Evolutionary conservation across 176 grass and related monocot genomes (phyloP), one percentile per base, ranked within the genome.

Genomic region (Saccharum spontaneum): DNA sequence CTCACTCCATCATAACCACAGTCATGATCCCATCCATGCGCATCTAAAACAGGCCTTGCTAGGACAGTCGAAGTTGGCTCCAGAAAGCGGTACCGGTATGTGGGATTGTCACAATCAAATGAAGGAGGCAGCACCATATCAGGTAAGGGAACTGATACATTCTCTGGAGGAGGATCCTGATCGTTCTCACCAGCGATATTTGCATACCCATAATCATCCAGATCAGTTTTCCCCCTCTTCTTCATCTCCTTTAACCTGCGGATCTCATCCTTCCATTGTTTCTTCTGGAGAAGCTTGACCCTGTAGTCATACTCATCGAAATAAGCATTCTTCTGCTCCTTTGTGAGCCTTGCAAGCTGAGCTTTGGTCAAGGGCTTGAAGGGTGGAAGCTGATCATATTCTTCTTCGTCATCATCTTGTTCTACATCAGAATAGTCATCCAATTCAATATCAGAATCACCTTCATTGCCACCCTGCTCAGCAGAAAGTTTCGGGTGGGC

Each of bases 251-350:
- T 94, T 59, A 96, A 89, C 84, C 94, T 90, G 68, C 91, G 81
- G 40, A 99, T 76, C 84, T 96, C 94, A n/a, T 99, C 93, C 88
- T 93, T 99, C 97, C 94, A 91, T 73, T 99, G 97, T 77, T 96
- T 99, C 89, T 99, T 99, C 78, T 96, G 91, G 64, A 99, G 80
- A 85, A 99, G 90, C 60, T 99, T 99, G 62, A 96, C 94, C 39
- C 97, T 92, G 84, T 99, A 99, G 75, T 99, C 97, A 15, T 99
- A 99, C 79, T 99, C 97, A 61, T 99, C 94, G 82, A 99, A 96
- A 87, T 99, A 99, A 30, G 88, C 93, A 81, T 86, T 92, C 79
- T 86, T 92, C 89, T 99, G 94, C 30, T 96, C 91, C 63, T 94
- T 94, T 7, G 93, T 89, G 40, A 99, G 92, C 84, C 86, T 99